Percentiles rank a stretch among this genome's conserved stretches.
phyloP scores from a whole-genome alignment of 371 early-diverging fungal species.

The Apophysomyces trapeziformis region DNA sequence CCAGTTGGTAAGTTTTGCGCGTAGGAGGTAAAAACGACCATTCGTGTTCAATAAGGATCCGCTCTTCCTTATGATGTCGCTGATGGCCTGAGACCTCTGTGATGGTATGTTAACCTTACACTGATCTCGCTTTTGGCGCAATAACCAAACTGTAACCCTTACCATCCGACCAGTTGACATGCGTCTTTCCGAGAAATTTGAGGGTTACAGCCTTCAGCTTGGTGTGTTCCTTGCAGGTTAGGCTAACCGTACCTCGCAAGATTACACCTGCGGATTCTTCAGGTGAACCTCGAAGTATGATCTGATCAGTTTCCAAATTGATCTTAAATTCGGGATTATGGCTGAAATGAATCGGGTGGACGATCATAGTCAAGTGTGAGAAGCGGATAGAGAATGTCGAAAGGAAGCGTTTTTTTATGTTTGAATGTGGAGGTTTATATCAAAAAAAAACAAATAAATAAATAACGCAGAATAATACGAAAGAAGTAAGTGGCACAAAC shows the following conservation, averaged over 20 bases:
- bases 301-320: slow-evolving; percentile 29
- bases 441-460: no score
- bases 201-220: slow-evolving; percentile 34
- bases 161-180: slow-evolving; percentile 17
- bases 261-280: slow-evolving; percentile 39
- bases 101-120: no score
- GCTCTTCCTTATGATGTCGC: slow-evolving; percentile 20
- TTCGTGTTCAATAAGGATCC: slow-evolving; percentile 20
- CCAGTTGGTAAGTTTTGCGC: slow-evolving; percentile 23
- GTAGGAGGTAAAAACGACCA: slow-evolving; percentile 25
- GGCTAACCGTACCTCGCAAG: slow-evolving; percentile 29
- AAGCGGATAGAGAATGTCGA: not conserved
- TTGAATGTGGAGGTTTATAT: not conserved
- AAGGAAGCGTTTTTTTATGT: not conserved
- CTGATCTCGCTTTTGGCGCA: no score
- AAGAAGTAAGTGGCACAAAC: not conserved
- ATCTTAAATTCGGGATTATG: slow-evolving; percentile 33
- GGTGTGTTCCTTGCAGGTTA: slow-evolving; percentile 29
- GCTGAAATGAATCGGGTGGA: slow-evolving; percentile 20
- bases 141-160: no score
- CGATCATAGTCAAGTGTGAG: slow-evolving; percentile 6
- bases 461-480: not conserved
- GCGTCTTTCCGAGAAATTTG: slow-evolving; percentile 29
- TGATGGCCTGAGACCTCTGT: slow-evolving; percentile 4
- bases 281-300: slow-evolving; percentile 31